Evolutionary conservation across 495 filamentous ascomycete species (phyloP).

Genomic region (Xylaria telfairii): DNA sequence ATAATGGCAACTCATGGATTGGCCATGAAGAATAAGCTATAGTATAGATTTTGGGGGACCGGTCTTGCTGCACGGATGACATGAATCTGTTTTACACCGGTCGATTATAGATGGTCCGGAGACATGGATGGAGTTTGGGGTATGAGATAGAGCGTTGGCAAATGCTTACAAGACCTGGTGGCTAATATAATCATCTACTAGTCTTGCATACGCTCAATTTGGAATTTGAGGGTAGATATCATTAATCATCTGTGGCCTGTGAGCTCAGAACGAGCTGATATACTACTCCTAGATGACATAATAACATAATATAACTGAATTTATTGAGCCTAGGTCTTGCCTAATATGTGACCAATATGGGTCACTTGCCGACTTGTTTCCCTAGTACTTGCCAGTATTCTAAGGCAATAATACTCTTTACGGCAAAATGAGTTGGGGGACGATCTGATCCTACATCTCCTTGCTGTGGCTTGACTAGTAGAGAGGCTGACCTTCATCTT

Average conservation of each 20-base stretch:
- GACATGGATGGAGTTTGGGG: constrained; percentile 20
- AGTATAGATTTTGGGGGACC: constrained; percentile 19
- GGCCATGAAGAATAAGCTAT: constrained; percentile 16
- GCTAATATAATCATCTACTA: not conserved
- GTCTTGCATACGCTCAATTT: not conserved
- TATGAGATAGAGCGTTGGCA: constrained; percentile 3
- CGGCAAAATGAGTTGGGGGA: not conserved
- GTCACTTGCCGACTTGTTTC: not conserved
- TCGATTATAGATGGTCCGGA: constrained; percentile 18
- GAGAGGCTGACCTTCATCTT: not conserved
- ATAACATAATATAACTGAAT: not conserved
- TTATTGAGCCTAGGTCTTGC: not conserved
- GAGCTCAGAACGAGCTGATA: not conserved
- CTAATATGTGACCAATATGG: not conserved
- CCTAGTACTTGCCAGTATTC: not conserved
- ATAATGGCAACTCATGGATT: constrained; percentile 11
- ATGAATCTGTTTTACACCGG: not conserved
- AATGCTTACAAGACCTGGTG: not conserved
- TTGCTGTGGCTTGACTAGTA: too few relatives aligned
- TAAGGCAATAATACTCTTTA: not conserved
- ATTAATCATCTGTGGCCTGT: not conserved
- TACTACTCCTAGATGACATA: not conserved
- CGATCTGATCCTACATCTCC: not conserved
- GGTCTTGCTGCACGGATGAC: constrained; percentile 9
- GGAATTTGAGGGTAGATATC: not conserved